Percentiles rank a stretch among this genome's conserved stretches.
Evolutionary conservation across 768 basidiomycete species (phyloP).

Genomic region (Exsudoporus frostii): DNA sequence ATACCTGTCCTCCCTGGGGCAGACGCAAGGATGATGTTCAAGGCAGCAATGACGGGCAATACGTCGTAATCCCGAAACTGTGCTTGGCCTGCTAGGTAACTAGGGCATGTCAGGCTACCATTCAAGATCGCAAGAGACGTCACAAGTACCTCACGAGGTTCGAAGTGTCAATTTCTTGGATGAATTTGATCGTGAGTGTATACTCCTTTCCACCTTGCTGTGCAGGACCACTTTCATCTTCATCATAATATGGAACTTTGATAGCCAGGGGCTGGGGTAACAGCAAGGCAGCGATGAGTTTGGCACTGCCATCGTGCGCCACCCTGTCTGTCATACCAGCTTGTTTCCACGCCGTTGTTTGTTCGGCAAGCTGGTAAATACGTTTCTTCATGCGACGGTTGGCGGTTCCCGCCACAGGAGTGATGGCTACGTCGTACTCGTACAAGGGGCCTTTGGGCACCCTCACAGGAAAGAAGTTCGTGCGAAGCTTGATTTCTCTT

Average conservation of each 20-base stretch:
- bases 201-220: slow-evolving; percentile 38
- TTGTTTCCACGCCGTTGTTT: slow-evolving; percentile 38
- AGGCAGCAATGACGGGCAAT: slow-evolving; percentile 45
- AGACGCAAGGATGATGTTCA: slow-evolving; percentile 49
- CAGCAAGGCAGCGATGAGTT: slow-evolving; percentile 40
- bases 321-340: slow-evolving; percentile 39
- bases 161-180: slow-evolving; percentile 42
- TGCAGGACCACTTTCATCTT: slow-evolving; percentile 38
- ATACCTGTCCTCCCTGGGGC: slow-evolving; percentile 47
- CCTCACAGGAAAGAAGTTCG: slow-evolving; percentile 51
- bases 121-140: neutral
- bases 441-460: slow-evolving; percentile 45
- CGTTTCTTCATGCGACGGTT: slow-evolving; percentile 41
- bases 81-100: slow-evolving; percentile 44
- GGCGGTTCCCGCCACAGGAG: slow-evolving; percentile 33
- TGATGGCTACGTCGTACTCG: slow-evolving; percentile 47
- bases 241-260: slow-evolving; percentile 42
- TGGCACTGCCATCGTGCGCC: slow-evolving; percentile 48
- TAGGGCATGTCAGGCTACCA: slow-evolving; percentile 20
- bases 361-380: slow-evolving; percentile 49
- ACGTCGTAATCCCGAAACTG: slow-evolving; percentile 43
- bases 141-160: slow-evolving; percentile 38
- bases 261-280: slow-evolving; percentile 43
- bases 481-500: slow-evolving; percentile 42
- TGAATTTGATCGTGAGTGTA: slow-evolving; percentile 42